These are phyloP conservation scores for Penicillium nordicum DNA, from an alignment of 2,329 filamentous ascomycete species.

Conservation along the genomic window DNA sequence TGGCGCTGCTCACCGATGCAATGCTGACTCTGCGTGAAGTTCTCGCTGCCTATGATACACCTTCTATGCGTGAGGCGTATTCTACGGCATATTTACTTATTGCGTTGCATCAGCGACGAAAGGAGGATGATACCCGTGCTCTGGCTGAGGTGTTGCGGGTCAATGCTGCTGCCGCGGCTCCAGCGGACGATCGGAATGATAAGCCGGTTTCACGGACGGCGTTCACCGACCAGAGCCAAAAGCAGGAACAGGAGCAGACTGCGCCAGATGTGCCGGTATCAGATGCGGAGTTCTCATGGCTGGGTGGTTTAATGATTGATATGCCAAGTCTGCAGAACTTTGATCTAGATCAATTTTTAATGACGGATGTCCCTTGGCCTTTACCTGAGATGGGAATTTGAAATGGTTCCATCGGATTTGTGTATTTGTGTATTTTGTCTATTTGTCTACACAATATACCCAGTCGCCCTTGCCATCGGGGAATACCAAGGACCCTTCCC, in stretches of 20 bases:
- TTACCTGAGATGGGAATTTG: slow-evolving; percentile 29
- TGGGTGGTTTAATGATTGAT: slow-evolving; percentile 46
- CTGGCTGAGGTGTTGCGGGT: slow-evolving; percentile 41
- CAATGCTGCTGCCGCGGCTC: slow-evolving; percentile 31
- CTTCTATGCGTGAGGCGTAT: slow-evolving; percentile 52
- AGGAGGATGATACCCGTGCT: slow-evolving; percentile 43
- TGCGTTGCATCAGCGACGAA: slow-evolving; percentile 50
- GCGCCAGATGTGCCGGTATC: slow-evolving; percentile 24
- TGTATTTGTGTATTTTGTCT: background rate
- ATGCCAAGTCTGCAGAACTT: slow-evolving; percentile 45
- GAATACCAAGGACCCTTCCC: background rate
- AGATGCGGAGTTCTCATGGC: slow-evolving; percentile 41
- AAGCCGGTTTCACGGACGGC: background rate
- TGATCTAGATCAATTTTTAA: slow-evolving; percentile 45
- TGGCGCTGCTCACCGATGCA: slow-evolving; percentile 50
- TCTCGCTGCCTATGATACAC: slow-evolving; percentile 45
- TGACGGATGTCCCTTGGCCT: slow-evolving; percentile 30
- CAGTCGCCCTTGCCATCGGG: background rate
- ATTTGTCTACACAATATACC: background rate
- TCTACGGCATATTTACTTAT: slow-evolving; percentile 55
- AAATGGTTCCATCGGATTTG: background rate
- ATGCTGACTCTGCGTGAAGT: slow-evolving; percentile 49
- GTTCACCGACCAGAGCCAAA: background rate
- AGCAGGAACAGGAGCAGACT: slow-evolving; percentile 1
- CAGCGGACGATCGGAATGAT: slow-evolving; percentile 7